Evolutionary conservation across 352 stramenopile species (phyloP).

Genomic region (Globisporangium splendens): DNA sequence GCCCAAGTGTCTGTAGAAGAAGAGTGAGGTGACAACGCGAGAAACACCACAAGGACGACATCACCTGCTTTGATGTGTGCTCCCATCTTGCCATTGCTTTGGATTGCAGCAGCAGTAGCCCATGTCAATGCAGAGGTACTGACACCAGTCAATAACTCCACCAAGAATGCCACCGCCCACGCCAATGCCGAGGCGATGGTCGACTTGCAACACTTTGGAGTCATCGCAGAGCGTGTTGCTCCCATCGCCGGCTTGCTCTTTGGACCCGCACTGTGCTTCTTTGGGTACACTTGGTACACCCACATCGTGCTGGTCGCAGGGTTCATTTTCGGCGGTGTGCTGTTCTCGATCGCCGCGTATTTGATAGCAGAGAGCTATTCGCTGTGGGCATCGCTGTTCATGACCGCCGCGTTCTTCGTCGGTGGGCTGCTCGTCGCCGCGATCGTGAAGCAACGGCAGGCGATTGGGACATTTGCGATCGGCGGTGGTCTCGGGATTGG

Average conservation of each 20-base stretch:
- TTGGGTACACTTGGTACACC: conserved; percentile 21
- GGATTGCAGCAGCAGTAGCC: no score
- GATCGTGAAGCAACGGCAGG: conserved; percentile 12
- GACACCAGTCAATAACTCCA: not conserved
- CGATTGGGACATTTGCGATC: conserved; percentile 8
- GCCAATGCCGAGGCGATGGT: not conserved
- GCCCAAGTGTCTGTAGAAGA: no score
- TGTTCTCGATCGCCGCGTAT: conserved; percentile 13
- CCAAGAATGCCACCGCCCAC: not conserved
- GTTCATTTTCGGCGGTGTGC: conserved; percentile 11
- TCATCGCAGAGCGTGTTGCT: conserved; percentile 1
- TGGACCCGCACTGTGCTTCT: conserved; percentile 23
- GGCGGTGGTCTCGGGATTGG: conserved; percentile 19
- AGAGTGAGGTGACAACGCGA: no score
- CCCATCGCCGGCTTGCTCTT: conserved; percentile 19
- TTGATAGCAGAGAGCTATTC: conserved; percentile 8
- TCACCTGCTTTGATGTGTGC: no score
- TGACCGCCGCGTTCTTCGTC: conserved; percentile 18
- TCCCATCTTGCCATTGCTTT: no score
- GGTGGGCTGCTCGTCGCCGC: conserved; percentile 17
- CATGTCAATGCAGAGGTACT: not conserved
- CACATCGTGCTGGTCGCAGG: conserved; percentile 18
- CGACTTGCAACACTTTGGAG: conserved; percentile 3
- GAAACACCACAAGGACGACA: no score
- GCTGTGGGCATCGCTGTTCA: conserved; percentile 13